phyloP scores from a whole-genome alignment of 108 stramenopile species.

The Nannochloropsis gaditana region DNA sequence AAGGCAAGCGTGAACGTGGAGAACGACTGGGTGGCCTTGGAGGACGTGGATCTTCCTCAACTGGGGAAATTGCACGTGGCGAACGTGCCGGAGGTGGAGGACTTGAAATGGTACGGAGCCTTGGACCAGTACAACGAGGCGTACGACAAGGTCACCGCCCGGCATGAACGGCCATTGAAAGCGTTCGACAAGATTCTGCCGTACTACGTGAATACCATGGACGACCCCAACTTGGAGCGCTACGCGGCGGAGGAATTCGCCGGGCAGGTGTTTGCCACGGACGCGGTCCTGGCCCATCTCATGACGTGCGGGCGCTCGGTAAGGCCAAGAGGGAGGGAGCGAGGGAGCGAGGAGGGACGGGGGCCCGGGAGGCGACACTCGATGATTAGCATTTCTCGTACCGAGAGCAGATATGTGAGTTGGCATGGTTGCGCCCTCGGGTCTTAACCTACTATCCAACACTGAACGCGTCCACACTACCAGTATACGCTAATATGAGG shows the following conservation, averaged over 20 bases:
- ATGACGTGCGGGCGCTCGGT: slow-evolving; percentile 91
- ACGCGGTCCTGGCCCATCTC: slow-evolving; percentile 86
- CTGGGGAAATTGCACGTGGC: slow-evolving; percentile 68
- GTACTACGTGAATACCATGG: slow-evolving; percentile 90
- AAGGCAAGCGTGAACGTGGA: slow-evolving; percentile 67
- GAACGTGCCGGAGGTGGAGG: slow-evolving; percentile 50
- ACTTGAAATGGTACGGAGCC: slow-evolving; percentile 85
- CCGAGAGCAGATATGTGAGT: slow-evolving; percentile 20
- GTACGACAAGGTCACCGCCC: slow-evolving; percentile 75
- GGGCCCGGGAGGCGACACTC: not conserved
- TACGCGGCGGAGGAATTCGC: slow-evolving; percentile 78
- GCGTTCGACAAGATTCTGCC: slow-evolving; percentile 73
- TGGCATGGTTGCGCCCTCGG: not conserved
- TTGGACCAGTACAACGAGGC: slow-evolving; percentile 84
- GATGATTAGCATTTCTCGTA: slow-evolving; percentile 18
- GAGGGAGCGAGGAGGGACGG: slow-evolving; percentile 1
- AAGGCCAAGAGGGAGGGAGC: slow-evolving; percentile 46
- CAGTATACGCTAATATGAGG: slow-evolving; percentile 20
- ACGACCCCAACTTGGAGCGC: slow-evolving; percentile 94
- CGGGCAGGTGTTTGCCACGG: slow-evolving; percentile 75
- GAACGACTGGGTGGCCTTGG: slow-evolving; percentile 74
- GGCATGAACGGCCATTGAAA: slow-evolving; percentile 63
- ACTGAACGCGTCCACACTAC: slow-evolving; percentile 8
- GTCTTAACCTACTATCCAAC: not conserved
- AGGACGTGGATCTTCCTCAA: slow-evolving; percentile 85